Conservation (phyloP, 164 flowering plant species). For the Buxus sempervirens region DNA sequence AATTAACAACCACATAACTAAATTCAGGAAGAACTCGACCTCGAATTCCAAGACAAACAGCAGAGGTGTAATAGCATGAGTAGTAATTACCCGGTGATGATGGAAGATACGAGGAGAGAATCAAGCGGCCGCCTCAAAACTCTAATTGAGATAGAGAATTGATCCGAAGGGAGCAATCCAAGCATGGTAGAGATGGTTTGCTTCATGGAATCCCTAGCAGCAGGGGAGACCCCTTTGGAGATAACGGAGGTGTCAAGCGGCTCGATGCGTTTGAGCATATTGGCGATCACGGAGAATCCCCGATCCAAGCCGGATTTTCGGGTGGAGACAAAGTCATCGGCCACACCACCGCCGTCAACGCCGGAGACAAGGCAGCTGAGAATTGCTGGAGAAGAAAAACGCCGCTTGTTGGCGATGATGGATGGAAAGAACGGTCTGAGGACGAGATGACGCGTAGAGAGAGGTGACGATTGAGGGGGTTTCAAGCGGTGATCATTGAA, state of each 20-base stretch:
- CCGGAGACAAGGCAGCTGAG: conserved; percentile 55
- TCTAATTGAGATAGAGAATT: conserved; percentile 58
- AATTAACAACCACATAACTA: background rate
- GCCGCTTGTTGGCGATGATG: background rate
- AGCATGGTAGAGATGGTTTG: conserved; percentile 83
- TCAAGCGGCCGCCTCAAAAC: conserved; percentile 58
- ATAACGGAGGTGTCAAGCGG: conserved; percentile 70
- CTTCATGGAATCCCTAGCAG: conserved; percentile 89
- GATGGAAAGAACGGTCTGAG: background rate
- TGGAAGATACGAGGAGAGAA: conserved; percentile 65
- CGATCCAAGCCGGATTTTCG: conserved; percentile 49
- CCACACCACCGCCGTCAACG: conserved; percentile 64
- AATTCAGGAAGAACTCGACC: conserved; percentile 1
- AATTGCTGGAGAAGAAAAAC: conserved; percentile 4
- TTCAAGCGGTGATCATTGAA: background rate
- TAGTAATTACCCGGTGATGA: conserved; percentile 71
- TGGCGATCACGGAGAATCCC: conserved; percentile 72
- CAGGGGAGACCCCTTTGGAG: conserved; percentile 64
- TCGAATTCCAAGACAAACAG: background rate
- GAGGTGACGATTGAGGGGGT: background rate
- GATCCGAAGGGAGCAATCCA: conserved; percentile 84
- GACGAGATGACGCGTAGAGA: conserved; percentile 1
- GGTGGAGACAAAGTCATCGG: conserved; percentile 69
- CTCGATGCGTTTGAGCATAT: conserved; percentile 60
- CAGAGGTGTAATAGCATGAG: background rate